Evolutionary conservation across 805 yeast genomes (phyloP).

Genomic region (Saturnispora quitensis): DNA sequence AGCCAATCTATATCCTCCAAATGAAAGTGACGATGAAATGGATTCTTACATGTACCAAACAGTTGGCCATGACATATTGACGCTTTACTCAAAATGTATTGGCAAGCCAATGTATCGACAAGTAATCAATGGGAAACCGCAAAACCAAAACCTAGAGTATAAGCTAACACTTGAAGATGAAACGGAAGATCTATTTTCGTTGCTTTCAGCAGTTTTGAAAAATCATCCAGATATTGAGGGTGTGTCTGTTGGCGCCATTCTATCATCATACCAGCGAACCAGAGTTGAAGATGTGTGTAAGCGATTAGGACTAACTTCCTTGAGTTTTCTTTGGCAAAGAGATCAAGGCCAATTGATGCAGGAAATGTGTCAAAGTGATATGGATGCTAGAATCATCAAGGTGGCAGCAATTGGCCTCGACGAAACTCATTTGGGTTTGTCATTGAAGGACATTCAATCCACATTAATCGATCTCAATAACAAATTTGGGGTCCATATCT

Average conservation of each 20-base stretch:
- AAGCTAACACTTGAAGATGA: slow-evolving; percentile 64
- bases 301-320: slow-evolving; percentile 54
- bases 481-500: slow-evolving; percentile 76
- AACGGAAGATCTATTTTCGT: slow-evolving; percentile 66
- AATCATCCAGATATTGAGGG: slow-evolving; percentile 68
- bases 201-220: slow-evolving; percentile 40
- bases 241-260: slow-evolving; percentile 92
- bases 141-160: slow-evolving; percentile 63
- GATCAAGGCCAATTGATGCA: slow-evolving; percentile 69
- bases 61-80: slow-evolving; percentile 79
- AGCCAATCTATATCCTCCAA: slow-evolving; percentile 70
- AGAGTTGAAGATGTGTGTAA: slow-evolving; percentile 88
- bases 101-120: slow-evolving; percentile 74
- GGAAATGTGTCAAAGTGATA: slow-evolving; percentile 61
- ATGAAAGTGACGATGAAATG: slow-evolving; percentile 47
- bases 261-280: slow-evolving; percentile 90
- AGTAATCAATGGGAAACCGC: slow-evolving; percentile 52
- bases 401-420: slow-evolving; percentile 88
- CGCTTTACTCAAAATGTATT: slow-evolving; percentile 55
- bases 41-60: slow-evolving; percentile 98
- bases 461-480: slow-evolving; percentile 46
- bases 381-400: slow-evolving; percentile 81
- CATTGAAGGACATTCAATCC: slow-evolving; percentile 54
- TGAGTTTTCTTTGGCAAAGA: slow-evolving; percentile 87
- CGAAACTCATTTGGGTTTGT: slow-evolving; percentile 56